phyloP scores from a whole-genome alignment of 1,284 basidiomycete species.

The Puccinia polysora region DNA sequence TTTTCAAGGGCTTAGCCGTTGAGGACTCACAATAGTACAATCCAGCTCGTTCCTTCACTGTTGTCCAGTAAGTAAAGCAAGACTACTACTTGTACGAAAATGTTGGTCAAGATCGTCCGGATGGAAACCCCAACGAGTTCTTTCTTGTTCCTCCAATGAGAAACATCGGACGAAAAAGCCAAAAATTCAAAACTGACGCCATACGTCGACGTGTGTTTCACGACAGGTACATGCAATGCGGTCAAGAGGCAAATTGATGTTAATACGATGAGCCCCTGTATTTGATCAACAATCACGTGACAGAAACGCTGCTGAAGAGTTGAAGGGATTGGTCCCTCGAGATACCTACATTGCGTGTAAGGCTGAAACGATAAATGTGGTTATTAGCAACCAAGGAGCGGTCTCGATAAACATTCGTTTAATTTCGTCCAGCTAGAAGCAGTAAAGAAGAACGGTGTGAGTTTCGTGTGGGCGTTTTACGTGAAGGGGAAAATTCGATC shows the following conservation, averaged over 20 bases:
- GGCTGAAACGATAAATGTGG: slow-evolving; percentile 70
- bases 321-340: slow-evolving; percentile 46
- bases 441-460: slow-evolving; percentile 52
- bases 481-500: slow-evolving; percentile 50
- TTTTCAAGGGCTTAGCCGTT: slow-evolving; percentile 57
- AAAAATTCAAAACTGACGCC: slow-evolving; percentile 76
- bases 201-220: not conserved
- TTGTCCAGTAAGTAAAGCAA: slow-evolving; percentile 91
- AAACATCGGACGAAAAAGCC: slow-evolving; percentile 73
- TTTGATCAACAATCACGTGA: slow-evolving; percentile 52
- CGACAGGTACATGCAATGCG: too few species aligned
- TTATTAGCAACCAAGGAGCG: slow-evolving; percentile 78
- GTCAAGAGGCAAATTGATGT: too few species aligned
- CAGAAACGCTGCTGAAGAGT: slow-evolving; percentile 28
- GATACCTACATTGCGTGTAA: slow-evolving; percentile 70
- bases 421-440: slow-evolving; percentile 79
- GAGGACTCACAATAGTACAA: slow-evolving; percentile 84
- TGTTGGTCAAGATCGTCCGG: slow-evolving; percentile 74
- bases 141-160: slow-evolving; percentile 83
- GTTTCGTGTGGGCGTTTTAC: not conserved
- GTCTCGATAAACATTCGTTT: slow-evolving; percentile 87
- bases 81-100: slow-evolving; percentile 80
- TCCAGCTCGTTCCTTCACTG: slow-evolving; percentile 87
- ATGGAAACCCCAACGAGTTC: slow-evolving; percentile 59
- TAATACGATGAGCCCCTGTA: too few species aligned